These are phyloP conservation scores for Tricholoma terreum DNA, from an alignment of 768 basidiomycete genomes.

Conservation along the genomic window DNA sequence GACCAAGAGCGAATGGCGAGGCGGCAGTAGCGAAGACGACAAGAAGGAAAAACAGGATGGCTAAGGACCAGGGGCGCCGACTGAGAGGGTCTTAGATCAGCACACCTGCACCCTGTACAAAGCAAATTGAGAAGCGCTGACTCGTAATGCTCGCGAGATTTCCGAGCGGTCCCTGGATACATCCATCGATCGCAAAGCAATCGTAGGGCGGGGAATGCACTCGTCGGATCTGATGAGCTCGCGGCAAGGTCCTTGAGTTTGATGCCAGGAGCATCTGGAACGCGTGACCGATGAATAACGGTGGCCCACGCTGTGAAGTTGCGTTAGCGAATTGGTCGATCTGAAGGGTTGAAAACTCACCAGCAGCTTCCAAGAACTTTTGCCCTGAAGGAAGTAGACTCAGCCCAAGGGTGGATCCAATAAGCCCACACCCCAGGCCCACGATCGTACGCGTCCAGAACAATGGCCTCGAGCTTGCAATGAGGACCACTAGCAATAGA, in stretches of 20 bases:
- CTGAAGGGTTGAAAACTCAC: slow-evolving; percentile 22
- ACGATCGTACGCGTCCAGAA: slow-evolving; percentile 42
- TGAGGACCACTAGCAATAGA: slow-evolving; percentile 26
- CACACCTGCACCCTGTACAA: neutral
- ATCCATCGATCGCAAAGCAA: slow-evolving; percentile 34
- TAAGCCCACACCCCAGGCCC: slow-evolving; percentile 30
- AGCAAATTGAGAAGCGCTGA: slow-evolving; percentile 16
- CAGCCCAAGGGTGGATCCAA: slow-evolving; percentile 30
- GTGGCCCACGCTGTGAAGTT: slow-evolving; percentile 39
- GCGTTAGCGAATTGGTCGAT: neutral
- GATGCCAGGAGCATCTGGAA: slow-evolving; percentile 28
- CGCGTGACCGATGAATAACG: slow-evolving; percentile 38
- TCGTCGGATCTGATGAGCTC: slow-evolving; percentile 27
- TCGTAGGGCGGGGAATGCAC: slow-evolving; percentile 26
- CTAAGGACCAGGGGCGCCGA: slow-evolving; percentile 35
- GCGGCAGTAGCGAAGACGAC: slow-evolving; percentile 24
- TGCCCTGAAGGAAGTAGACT: slow-evolving; percentile 28
- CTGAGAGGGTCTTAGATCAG: slow-evolving; percentile 18
- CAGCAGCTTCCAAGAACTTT: slow-evolving; percentile 34
- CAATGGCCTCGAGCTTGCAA: slow-evolving; percentile 28
- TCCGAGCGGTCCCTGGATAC: slow-evolving; percentile 32
- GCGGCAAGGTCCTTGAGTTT: slow-evolving; percentile 35
- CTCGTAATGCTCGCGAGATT: slow-evolving; percentile 33
- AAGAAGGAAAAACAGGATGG: slow-evolving; percentile 34
- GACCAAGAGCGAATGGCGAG: slow-evolving; percentile 35